Conservation (phyloP, 140 eudicot genomes). For the Ambrosia hybrid region DNA sequence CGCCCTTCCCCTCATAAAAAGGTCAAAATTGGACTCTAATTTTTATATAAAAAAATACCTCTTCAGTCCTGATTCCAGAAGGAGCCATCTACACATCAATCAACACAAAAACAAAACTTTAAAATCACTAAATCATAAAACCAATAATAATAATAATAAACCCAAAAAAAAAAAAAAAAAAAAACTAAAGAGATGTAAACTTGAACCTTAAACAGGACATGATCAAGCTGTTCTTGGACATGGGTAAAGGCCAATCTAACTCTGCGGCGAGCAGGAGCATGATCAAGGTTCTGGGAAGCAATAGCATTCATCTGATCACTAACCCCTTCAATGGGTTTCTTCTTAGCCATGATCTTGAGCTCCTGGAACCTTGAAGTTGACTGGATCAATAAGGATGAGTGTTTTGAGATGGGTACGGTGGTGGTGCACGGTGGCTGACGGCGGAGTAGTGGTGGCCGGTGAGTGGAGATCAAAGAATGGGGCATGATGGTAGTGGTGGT, state of each 20-base stretch:
- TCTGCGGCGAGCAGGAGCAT: conserved; percentile 69
- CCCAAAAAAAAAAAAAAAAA: not conserved
- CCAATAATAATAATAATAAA: not conserved
- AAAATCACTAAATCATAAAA: not conserved
- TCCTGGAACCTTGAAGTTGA: conserved; percentile 4
- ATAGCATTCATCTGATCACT: conserved; percentile 75
- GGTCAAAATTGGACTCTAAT: not conserved
- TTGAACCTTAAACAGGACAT: conserved; percentile 72
- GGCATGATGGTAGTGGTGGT: conserved; percentile 42
- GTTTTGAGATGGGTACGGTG: conserved; percentile 8
- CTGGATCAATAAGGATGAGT: conserved; percentile 11
- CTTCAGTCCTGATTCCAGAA: conserved; percentile 83
- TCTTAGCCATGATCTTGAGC: conserved; percentile 47
- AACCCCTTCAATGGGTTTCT: conserved; percentile 60
- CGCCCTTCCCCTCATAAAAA: no score
- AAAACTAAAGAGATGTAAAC: not conserved
- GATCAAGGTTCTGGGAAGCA: conserved; percentile 71
- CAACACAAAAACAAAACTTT: not conserved
- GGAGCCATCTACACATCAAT: conserved; percentile 57
- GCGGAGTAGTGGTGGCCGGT: conserved; percentile 39
- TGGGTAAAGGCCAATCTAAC: conserved; percentile 77
- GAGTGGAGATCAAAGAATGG: conserved; percentile 47
- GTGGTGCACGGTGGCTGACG: not conserved
- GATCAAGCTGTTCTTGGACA: conserved; percentile 81
- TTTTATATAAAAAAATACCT: conserved; percentile 36